These are phyloP conservation scores for Metschnikowia koreensis DNA, from an alignment of 805 yeast species.

Conservation along the genomic window DNA sequence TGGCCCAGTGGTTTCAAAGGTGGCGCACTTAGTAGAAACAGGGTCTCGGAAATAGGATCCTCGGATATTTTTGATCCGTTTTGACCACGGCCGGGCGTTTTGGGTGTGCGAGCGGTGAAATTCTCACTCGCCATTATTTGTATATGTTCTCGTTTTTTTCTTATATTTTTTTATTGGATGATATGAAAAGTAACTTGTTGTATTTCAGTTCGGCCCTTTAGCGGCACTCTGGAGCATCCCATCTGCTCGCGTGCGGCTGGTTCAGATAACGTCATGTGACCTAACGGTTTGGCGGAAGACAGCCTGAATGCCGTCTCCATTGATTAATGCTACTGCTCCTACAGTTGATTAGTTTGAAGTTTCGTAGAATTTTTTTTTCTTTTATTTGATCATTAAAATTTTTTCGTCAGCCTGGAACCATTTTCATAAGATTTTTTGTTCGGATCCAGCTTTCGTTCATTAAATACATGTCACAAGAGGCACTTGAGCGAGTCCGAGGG, in stretches of 20 bases:
- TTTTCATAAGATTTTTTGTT: background rate
- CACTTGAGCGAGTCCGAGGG: background rate
- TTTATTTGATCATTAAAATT: slow-evolving; percentile 1
- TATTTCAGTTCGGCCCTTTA: background rate
- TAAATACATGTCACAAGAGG: background rate
- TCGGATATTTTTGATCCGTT: background rate
- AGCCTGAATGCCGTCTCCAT: no score
- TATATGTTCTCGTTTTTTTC: background rate
- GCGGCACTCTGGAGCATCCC: background rate
- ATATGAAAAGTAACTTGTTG: background rate
- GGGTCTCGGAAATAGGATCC: slow-evolving; percentile 1
- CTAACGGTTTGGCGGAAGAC: background rate
- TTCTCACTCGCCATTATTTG: background rate
- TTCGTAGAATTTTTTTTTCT: background rate
- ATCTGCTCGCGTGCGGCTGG: background rate
- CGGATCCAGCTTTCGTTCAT: background rate
- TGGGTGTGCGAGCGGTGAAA: background rate
- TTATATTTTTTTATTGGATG: background rate
- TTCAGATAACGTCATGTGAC: slow-evolving; percentile 4
- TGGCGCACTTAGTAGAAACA: slow-evolving; percentile 9
- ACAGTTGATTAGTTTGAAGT: no score
- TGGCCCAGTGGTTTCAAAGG: background rate
- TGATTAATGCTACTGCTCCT: no score
- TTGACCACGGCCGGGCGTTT: background rate
- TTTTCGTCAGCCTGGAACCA: background rate